phyloP scores from a whole-genome alignment of 2,329 filamentous ascomycete genomes.

The Aspergillus quadricinctus region DNA sequence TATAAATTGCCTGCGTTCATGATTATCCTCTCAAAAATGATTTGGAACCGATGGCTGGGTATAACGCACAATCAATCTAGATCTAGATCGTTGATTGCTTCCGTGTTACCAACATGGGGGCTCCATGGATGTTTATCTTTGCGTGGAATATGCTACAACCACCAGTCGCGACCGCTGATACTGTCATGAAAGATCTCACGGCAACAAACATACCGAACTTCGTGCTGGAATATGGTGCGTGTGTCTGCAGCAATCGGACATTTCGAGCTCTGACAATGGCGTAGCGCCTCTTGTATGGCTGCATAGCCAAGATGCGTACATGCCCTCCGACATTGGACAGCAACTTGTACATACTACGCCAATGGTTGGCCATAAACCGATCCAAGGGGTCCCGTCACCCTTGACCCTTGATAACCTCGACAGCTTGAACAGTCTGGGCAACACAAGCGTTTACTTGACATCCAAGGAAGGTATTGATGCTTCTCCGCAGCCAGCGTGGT shows the following conservation, averaged over 20 bases:
- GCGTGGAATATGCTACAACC: not conserved
- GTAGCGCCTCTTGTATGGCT: constrained; percentile 51
- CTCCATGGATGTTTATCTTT: not conserved
- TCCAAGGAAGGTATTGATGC: constrained; percentile 46
- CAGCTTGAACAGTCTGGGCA: constrained; percentile 43
- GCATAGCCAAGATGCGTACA: constrained; percentile 46
- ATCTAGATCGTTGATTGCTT: not conserved
- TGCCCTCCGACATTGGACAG: constrained; percentile 46
- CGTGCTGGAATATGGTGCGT: constrained; percentile 44
- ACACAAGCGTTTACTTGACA: constrained; percentile 47
- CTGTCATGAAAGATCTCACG: constrained; percentile 1
- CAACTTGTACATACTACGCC: constrained; percentile 47
- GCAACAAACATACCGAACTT: constrained; percentile 37
- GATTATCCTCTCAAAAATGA: no score
- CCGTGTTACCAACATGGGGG: not conserved
- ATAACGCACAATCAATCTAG: not conserved
- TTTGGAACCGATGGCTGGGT: not conserved
- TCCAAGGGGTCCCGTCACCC: constrained; percentile 36
- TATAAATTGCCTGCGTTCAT: not conserved
- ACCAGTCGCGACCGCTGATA: not conserved
- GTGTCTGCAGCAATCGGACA: not conserved
- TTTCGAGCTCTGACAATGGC: constrained; percentile 1
- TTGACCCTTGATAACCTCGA: constrained; percentile 48
- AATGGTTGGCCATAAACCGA: constrained; percentile 38
- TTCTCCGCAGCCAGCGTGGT: constrained; percentile 41